Conservation (phyloP, 2,329 filamentous ascomycete species). For the Diplodia intermedia region DNA sequence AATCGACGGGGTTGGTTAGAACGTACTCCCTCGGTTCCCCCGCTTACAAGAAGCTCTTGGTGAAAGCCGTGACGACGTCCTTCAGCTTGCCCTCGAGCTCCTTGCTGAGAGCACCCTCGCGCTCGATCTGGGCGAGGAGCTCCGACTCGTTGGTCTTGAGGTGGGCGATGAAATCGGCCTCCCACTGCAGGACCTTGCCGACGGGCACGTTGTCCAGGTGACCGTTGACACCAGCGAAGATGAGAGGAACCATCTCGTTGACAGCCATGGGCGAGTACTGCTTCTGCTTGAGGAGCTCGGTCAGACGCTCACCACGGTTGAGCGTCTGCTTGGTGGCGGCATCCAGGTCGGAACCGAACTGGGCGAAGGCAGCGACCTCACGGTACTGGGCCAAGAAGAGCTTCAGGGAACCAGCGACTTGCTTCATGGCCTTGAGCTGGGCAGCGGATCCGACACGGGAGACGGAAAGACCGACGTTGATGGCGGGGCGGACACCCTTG, state of each 20-base stretch:
- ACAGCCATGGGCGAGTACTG: slow-evolving; percentile 99
- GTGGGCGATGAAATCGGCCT: slow-evolving; percentile 91
- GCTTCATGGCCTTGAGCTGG: slow-evolving; percentile 99
- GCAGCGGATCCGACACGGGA: slow-evolving; percentile 99
- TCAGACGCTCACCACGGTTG: slow-evolving; percentile 96
- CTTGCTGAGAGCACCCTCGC: slow-evolving; percentile 96
- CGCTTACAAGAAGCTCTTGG: slow-evolving; percentile 82
- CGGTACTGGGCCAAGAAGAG: slow-evolving; percentile 99
- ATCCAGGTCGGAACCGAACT: slow-evolving; percentile 99
- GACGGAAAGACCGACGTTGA: slow-evolving; percentile 99
- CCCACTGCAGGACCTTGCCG: slow-evolving; percentile 89
- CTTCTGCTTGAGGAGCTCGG: slow-evolving; percentile 99
- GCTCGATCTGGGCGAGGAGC: slow-evolving; percentile 84
- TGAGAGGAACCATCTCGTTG: slow-evolving; percentile 99
- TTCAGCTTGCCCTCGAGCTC: slow-evolving; percentile 84
- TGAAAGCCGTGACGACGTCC: slow-evolving; percentile 79
- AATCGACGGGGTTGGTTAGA: slow-evolving; percentile 29
- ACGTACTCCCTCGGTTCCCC: slow-evolving; percentile 29
- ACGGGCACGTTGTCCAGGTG: slow-evolving; percentile 88
- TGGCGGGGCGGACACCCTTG: slow-evolving; percentile 99
- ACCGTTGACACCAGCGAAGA: slow-evolving; percentile 99
- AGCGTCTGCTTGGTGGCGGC: slow-evolving; percentile 99
- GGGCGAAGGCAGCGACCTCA: slow-evolving; percentile 99
- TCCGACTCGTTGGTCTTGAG: slow-evolving; percentile 89
- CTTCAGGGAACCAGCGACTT: slow-evolving; percentile 99